Evolutionary conservation across 306 rosid species (phyloP), one percentile per base, ranked within the genome.

Genomic region (Trichosanthes truncata): DNA sequence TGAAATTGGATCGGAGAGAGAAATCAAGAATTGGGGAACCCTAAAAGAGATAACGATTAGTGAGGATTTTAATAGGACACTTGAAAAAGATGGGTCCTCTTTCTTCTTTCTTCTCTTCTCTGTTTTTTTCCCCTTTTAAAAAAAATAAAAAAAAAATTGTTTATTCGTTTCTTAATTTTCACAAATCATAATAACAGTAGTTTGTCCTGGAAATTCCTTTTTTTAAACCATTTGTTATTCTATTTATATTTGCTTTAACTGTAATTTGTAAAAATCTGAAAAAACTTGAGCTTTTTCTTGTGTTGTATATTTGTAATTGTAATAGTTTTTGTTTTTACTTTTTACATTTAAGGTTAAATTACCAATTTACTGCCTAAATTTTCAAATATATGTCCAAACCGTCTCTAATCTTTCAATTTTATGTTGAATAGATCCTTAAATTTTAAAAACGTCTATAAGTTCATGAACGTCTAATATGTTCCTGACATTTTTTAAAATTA

Each of bases 31-130:
- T 43, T 65, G 72, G 81, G 82, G 85, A 92, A 89, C 96, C 97
- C 93, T 89, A 87, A 88, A 40, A 40, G 85, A 79, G 87, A 87
- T 84, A 83, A 82, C 82, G 89, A 90, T 80, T 63, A 51, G 29
- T 18, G 45, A 18, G 76, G 78, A 49, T 74, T 74, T 51, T 51
- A 51, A 7, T 51, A 3, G 46, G 61, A 31, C 78, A 11, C 10
- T 26, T 26, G 14, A 52, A 74, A 74, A 31, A 49, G 10, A 74
- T 15, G 45, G 45, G 25, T 48, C 77, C 60, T 49, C 62, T 26
- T 73, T 6, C 0, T 45, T 71, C 9, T n/a, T 36, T n/a, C 1
- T 68, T n/a, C 11, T 66, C 3, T n/a, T 4, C 12, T 23, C 46
- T 23, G 1, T 43, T 23, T 43, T 0, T 43, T 3, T 45, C 23